Base-by-base conservation (phyloP, 768 basidiomycete species). In the Russula sp. region DNA sequence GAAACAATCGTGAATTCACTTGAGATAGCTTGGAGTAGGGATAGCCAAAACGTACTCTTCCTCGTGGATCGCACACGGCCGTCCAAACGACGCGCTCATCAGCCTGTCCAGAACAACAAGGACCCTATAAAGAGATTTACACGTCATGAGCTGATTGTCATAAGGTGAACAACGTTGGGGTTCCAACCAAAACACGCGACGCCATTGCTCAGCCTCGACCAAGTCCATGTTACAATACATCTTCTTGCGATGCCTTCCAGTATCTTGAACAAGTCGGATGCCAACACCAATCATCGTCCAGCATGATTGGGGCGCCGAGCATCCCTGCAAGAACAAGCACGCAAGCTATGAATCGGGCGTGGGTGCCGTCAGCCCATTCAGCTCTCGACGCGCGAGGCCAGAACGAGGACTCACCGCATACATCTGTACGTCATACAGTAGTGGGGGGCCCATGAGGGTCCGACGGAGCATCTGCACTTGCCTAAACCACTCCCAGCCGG, bases 21-120 rank as follows among this genome's bases (percentile, higher is more conserved):
- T n/a, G 10, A 47, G 35, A 51, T 11, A 9, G 13, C 27, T 14
- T 40, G 11, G 45, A 18, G n/a, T 20, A 22, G 9, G n/a, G 45
- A 45, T 63, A 27, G 31, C 16, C 18, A 56, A 5, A 49, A 77
- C 84, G 67, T 70, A 85, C 84, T 89, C 89, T 71, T 88, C 88
- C 66, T 91, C 89, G 59, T 87, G 85, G 4, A 91, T 76, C 3
- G 83, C 82, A 69, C 85, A 82, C 2, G 87, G 85, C n/a, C 90
- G 78, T 1, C 91, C 91, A 32, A 86, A 77, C 10, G 77, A 74
- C 0, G 79, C 73, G 51, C 82, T 81, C 27, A 77, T 66, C 27
- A 75, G 62, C 56, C 83, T 71, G 68, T 86, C 84, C 47, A 83
- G 71, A 22, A 69, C 56, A 51, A 83, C 71, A 9, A 84, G 74